Evolutionary conservation across 768 basidiomycete genomes (phyloP).

Genomic region (Auriscalpium vulgare): DNA sequence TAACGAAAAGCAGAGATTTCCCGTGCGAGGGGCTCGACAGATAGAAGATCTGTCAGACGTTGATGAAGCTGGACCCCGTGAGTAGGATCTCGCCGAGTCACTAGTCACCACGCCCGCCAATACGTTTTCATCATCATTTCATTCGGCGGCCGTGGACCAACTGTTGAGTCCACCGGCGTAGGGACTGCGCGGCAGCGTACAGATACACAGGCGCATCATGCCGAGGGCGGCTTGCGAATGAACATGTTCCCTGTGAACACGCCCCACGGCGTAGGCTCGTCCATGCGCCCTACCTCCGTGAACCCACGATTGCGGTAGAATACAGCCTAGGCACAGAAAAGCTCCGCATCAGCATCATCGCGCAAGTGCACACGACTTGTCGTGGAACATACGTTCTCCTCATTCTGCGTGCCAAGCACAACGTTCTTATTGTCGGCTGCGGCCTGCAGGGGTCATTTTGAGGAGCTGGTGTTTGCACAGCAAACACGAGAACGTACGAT

Average conservation of each 20-base stretch:
- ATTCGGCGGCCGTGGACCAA: too few relatives aligned
- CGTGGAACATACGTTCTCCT: background rate
- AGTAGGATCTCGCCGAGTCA: too few relatives aligned
- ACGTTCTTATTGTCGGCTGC: background rate
- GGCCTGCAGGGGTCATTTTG: background rate
- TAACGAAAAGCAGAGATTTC: too few relatives aligned
- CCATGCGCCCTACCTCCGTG: background rate
- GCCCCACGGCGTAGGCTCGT: background rate
- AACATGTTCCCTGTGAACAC: background rate
- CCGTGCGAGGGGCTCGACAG: too few relatives aligned
- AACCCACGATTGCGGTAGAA: conserved; percentile 1
- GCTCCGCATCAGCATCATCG: background rate
- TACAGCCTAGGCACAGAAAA: background rate
- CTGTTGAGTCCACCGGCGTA: too few relatives aligned
- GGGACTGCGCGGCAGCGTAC: too few relatives aligned
- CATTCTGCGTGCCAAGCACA: conserved; percentile 1
- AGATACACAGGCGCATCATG: too few relatives aligned
- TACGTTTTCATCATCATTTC: too few relatives aligned
- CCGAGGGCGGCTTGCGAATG: background rate
- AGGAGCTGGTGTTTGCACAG: too few relatives aligned
- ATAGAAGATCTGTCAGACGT: too few relatives aligned
- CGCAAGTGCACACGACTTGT: background rate
- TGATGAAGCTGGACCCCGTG: too few relatives aligned
- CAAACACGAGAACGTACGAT: background rate
- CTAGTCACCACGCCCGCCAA: too few relatives aligned